Conservation (phyloP, 768 basidiomycete species). For the Lentinula raphanica region DNA sequence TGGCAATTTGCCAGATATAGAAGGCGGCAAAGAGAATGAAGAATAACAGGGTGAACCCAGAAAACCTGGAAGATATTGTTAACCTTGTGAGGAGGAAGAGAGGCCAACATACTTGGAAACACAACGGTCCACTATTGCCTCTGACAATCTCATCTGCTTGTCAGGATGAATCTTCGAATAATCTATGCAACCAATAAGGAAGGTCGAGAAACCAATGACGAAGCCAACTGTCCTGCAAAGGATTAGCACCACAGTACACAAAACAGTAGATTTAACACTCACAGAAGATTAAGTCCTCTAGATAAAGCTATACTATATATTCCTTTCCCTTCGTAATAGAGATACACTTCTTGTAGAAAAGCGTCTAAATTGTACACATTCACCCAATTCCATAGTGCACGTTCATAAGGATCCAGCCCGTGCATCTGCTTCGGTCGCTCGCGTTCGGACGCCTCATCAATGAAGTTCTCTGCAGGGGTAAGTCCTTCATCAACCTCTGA, state of each 20-base stretch:
- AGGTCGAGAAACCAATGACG: constrained; percentile 97
- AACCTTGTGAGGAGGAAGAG: neutral
- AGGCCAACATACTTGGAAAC: constrained; percentile 62
- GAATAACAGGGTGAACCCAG: constrained; percentile 78
- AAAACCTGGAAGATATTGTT: constrained; percentile 49
- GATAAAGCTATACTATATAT: constrained; percentile 92
- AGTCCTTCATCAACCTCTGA: constrained; percentile 47
- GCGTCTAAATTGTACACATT: constrained; percentile 97
- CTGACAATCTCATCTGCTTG: constrained; percentile 61
- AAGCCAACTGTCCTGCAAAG: constrained; percentile 85
- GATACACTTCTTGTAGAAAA: constrained; percentile 92
- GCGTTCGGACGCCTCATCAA: neutral
- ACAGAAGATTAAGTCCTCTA: constrained; percentile 92
- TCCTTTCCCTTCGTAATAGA: constrained; percentile 95
- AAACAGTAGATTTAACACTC: constrained; percentile 32
- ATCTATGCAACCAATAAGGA: constrained; percentile 91
- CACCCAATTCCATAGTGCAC: constrained; percentile 97
- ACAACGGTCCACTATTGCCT: constrained; percentile 80
- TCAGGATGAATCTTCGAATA: constrained; percentile 75
- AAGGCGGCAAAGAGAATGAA: constrained; percentile 82
- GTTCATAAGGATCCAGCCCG: constrained; percentile 80
- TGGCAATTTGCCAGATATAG: constrained; percentile 82
- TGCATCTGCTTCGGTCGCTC: constrained; percentile 42
- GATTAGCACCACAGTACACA: constrained; percentile 5
- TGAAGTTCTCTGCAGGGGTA: constrained; percentile 8